Conservation (phyloP, 805 yeast genomes). For the Pichia manshurica region DNA sequence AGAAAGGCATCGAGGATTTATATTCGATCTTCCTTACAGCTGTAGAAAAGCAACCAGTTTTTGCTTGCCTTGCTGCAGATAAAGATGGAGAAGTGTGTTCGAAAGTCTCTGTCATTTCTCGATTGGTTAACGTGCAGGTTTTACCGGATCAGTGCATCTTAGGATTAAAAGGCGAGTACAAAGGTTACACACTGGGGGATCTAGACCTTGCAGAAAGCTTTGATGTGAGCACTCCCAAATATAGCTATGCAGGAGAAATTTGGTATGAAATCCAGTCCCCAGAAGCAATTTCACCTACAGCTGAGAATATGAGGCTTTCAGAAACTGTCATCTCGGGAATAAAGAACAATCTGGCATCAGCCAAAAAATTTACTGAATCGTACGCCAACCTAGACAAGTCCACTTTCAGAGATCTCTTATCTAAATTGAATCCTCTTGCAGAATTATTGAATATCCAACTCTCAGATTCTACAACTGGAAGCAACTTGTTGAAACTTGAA, state of each 20-base stretch:
- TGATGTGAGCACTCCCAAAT: background rate
- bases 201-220: constrained; percentile 9
- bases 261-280: background rate
- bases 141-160: constrained; percentile 39
- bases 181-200: constrained; percentile 1
- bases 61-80: constrained; percentile 24
- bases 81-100: constrained; percentile 28
- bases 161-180: constrained; percentile 21
- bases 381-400: background rate
- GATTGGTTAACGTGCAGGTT: constrained; percentile 43
- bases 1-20: background rate
- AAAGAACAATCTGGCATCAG: constrained; percentile 20
- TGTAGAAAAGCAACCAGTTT: constrained; percentile 13
- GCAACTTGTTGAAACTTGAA: constrained; percentile 21
- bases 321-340: constrained; percentile 26
- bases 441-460: constrained; percentile 53
- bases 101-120: constrained; percentile 26
- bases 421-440: constrained; percentile 55
- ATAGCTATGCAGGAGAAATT: constrained; percentile 1
- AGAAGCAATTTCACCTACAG: background rate
- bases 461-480: constrained; percentile 29
- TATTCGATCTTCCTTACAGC: background rate
- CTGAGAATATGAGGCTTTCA: constrained; percentile 11
- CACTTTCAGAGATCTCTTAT: constrained; percentile 24
- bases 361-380: constrained; percentile 1